Percentiles rank a stretch among this genome's conserved stretches.
Evolutionary conservation across 169 alveolate species (phyloP).

Genomic region (Cryptosporidium sp.): DNA sequence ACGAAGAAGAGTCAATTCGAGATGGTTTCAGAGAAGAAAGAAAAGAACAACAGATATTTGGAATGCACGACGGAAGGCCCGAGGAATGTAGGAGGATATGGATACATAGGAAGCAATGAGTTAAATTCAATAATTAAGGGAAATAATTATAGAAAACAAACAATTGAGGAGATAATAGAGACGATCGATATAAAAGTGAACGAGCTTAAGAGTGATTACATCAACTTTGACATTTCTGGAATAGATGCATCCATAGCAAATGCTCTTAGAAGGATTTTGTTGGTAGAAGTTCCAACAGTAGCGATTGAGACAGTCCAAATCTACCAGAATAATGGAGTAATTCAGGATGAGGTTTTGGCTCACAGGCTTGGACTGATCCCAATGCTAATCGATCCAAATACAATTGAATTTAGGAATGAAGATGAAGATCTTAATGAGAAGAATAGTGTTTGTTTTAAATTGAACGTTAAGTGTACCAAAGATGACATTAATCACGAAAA

Average conservation of each 20-base stretch:
- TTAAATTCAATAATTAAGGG: constrained; percentile 17
- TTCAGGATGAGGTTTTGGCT: constrained; percentile 98
- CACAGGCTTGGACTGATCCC: constrained; percentile 99
- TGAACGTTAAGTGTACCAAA: constrained; percentile 77
- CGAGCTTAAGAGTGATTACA: constrained; percentile 50
- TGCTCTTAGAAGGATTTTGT: constrained; percentile 94
- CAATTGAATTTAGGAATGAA: constrained; percentile 85
- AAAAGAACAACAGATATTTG: constrained; percentile 21
- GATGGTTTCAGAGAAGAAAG: constrained; percentile 13
- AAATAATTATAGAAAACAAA: constrained; percentile 2
- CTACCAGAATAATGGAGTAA: constrained; percentile 89
- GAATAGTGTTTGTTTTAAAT: constrained; percentile 83
- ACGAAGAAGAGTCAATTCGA: neutral
- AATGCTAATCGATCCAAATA: constrained; percentile 93
- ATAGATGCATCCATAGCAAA: constrained; percentile 94
- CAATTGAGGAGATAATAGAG: constrained; percentile 61
- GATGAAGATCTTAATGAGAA: constrained; percentile 84
- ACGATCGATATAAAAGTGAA: constrained; percentile 65
- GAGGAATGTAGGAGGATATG: constrained; percentile 67
- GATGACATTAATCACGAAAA: constrained; percentile 51
- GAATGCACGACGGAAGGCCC: constrained; percentile 72
- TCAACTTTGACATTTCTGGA: constrained; percentile 85
- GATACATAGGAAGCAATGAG: constrained; percentile 61
- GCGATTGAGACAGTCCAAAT: constrained; percentile 94
- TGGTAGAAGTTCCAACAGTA: constrained; percentile 97